A percentile compares a stretch with the other conserved stretches of the same genome.
phyloP scores from a whole-genome alignment of 345 rosid genomes.

The Lumnitzera racemosa region DNA sequence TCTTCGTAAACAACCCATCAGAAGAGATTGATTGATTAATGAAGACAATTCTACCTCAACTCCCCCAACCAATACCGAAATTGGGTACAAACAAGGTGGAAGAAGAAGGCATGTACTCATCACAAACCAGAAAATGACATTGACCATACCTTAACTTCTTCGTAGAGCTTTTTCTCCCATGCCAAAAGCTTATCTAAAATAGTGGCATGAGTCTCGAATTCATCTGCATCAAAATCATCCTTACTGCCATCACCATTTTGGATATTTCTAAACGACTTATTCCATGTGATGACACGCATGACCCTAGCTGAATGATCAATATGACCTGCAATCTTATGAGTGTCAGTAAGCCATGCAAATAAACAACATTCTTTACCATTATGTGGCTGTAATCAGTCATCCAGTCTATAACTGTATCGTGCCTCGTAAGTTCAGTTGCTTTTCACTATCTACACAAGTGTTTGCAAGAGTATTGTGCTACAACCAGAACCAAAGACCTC shows the following conservation, averaged over 20 bases:
- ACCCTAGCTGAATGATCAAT: constrained; percentile 94
- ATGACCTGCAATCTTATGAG: constrained; percentile 35
- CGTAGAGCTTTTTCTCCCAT: constrained; percentile 96
- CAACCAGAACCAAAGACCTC: too few relatives aligned
- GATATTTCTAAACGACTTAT: constrained; percentile 60
- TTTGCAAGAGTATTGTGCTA: too few relatives aligned
- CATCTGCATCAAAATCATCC: constrained; percentile 64
- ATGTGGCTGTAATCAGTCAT: too few relatives aligned
- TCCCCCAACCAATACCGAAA: too few relatives aligned
- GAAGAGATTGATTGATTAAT: too few relatives aligned
- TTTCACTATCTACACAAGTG: too few relatives aligned
- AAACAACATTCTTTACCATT: constrained; percentile 3
- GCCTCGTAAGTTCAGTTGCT: too few relatives aligned
- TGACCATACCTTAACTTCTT: constrained; percentile 80
- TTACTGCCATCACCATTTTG: constrained; percentile 49
- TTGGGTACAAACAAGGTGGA: too few relatives aligned
- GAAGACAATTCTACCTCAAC: too few relatives aligned
- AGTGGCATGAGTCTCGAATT: constrained; percentile 80
- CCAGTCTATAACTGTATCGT: too few relatives aligned
- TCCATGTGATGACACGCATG: constrained; percentile 96
- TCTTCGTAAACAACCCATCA: background rate
- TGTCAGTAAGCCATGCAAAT: constrained; percentile 4
- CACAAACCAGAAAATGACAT: background rate
- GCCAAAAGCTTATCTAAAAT: constrained; percentile 90
- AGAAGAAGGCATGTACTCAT: background rate